A percentile compares a stretch with the other conserved stretches of the same genome.
Conservation (phyloP, 495 filamentous ascomycete species). For the Cudoniella acicularis region DNA sequence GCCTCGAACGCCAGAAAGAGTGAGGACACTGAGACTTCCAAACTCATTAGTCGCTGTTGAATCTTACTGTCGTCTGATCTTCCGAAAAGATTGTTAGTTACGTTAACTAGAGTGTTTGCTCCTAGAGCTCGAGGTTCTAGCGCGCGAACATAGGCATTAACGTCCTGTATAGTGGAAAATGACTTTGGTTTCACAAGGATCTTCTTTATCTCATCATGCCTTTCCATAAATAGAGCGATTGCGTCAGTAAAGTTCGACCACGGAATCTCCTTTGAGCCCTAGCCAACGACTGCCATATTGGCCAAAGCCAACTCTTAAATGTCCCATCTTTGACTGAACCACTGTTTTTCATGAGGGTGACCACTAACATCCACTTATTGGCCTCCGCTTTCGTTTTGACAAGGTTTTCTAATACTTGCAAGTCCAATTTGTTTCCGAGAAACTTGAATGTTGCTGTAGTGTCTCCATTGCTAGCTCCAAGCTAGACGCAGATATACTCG, state of each 20-base stretch:
- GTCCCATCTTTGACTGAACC: background rate
- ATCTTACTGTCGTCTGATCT: no score
- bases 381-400: background rate
- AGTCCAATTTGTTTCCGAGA: background rate
- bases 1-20: no score
- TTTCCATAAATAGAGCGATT: background rate
- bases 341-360: background rate
- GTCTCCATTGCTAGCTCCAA: background rate
- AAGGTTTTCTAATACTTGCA: background rate
- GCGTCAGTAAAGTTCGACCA: background rate
- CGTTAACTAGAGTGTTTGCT: no score
- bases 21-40: no score
- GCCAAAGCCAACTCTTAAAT: background rate
- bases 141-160: no score
- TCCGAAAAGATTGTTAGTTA: no score
- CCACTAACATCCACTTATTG: background rate
- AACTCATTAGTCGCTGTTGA: no score
- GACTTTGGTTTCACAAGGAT: no score
- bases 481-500: constrained; percentile 6
- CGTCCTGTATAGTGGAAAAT: no score
- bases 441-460: background rate
- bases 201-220: no score
- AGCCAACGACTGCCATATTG: background rate
- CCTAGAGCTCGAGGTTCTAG: no score
- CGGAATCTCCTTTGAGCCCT: background rate